Percentiles rank a stretch among this genome's conserved stretches.
Evolutionary conservation across 768 basidiomycete species (phyloP).

Genomic region (Lentinula detonsa): DNA sequence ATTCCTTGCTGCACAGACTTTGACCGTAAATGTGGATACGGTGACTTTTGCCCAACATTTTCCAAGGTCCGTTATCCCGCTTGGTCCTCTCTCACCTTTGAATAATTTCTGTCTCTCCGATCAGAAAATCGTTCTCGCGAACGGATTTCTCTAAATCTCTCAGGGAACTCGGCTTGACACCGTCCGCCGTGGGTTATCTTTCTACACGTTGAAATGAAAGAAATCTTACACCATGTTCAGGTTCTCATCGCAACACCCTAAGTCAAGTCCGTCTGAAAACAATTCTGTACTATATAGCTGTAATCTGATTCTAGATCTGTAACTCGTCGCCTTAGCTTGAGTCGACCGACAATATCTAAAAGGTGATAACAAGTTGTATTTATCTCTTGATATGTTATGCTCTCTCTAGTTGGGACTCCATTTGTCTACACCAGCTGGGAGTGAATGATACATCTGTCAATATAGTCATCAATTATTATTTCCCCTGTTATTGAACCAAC

Average conservation of each 20-base stretch:
- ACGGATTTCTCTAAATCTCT: slow-evolving; percentile 77
- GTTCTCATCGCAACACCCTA: slow-evolving; percentile 48
- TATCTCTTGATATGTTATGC: too few species aligned
- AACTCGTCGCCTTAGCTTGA: too few species aligned
- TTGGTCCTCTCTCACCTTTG: not conserved
- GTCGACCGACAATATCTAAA: too few species aligned
- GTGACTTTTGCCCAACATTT: slow-evolving; percentile 77
- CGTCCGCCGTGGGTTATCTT: slow-evolving; percentile 66
- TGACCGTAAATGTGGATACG: slow-evolving; percentile 68
- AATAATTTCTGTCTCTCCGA: not conserved
- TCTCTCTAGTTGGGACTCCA: not conserved
- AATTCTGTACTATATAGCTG: not conserved
- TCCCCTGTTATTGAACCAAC: slow-evolving; percentile 21
- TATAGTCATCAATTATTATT: not conserved
- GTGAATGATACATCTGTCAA: not conserved
- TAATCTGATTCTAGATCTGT: not conserved
- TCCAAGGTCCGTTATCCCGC: slow-evolving; percentile 54
- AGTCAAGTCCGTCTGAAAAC: not conserved
- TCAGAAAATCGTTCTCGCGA: slow-evolving; percentile 73
- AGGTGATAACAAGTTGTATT: too few species aligned
- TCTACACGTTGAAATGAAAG: not conserved
- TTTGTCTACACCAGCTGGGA: not conserved
- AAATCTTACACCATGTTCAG: slow-evolving; percentile 20
- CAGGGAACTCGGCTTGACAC: slow-evolving; percentile 82
- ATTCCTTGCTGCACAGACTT: slow-evolving; percentile 71